These are phyloP conservation scores for Dillenia turbinata DNA, from an alignment of 164 flowering plant species.

Conservation along the genomic window DNA sequence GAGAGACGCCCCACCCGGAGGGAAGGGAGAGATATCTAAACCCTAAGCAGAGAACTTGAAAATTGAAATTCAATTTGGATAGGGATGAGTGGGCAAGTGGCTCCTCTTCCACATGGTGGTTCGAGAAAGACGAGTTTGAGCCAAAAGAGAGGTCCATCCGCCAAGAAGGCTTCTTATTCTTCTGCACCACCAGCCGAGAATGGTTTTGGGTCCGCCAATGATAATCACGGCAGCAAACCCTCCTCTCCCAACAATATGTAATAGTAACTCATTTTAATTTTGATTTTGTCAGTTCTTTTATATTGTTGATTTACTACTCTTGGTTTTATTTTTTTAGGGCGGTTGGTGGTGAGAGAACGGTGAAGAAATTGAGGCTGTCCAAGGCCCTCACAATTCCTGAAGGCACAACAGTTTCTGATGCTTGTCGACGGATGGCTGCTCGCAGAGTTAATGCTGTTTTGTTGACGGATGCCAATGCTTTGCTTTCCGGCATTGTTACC, in stretches of 20 bases:
- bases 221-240: no score
- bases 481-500: constrained; percentile 86
- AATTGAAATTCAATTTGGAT: no score
- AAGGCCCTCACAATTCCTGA: constrained; percentile 94
- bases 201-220: no score
- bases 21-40: no score
- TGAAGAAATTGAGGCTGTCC: constrained; percentile 86
- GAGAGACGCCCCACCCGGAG: no score
- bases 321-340: constrained; percentile 20
- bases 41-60: background rate
- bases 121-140: constrained; percentile 21
- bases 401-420: constrained; percentile 88
- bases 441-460: constrained; percentile 88
- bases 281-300: no score
- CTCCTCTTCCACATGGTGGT: constrained; percentile 9
- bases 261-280: no score
- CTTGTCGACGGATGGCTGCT: constrained; percentile 89
- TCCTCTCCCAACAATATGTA: no score
- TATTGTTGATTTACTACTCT: no score
- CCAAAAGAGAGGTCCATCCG: constrained; percentile 26
- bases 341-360: constrained; percentile 75
- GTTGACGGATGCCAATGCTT: constrained; percentile 82
- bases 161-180: constrained; percentile 15
- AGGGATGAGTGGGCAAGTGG: constrained; percentile 33
- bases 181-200: background rate